Percentiles rank a stretch among this genome's conserved stretches.
phyloP scores from a whole-genome alignment of 116 monocot species.

The Cymodocea nodosa region DNA sequence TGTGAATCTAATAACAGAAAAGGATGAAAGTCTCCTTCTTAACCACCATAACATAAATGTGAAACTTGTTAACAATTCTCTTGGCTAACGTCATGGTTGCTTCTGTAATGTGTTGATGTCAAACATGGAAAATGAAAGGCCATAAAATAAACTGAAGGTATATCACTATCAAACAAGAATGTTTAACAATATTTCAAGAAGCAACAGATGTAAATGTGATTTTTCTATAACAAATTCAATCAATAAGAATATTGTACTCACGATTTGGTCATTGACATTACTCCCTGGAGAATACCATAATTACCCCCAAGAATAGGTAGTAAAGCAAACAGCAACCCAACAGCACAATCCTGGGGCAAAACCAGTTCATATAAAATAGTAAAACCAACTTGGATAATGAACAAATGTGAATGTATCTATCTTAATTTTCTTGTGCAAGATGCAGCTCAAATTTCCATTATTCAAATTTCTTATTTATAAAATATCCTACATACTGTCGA shows the following conservation, averaged over 20 bases:
- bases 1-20: no score
- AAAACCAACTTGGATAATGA: neutral
- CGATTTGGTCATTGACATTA: conserved; percentile 83
- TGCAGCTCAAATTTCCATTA: neutral
- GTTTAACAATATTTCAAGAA: no score
- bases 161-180: no score
- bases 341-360: conserved; percentile 74
- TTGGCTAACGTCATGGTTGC: no score
- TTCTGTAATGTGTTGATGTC: no score
- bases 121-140: no score
- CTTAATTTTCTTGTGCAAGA: neutral
- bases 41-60: no score
- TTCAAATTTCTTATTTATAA: neutral
- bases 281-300: conserved; percentile 80
- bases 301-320: conserved; percentile 89
- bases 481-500: neutral
- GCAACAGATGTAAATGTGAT: no score
- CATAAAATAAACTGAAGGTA: no score
- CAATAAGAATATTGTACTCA: conserved; percentile 18
- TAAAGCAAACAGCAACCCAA: conserved; percentile 89
- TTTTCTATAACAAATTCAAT: neutral
- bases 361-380: neutral
- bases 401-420: neutral
- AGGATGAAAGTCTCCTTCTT: no score
- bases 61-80: no score